These are phyloP conservation scores for Tylopilus balloui DNA, from an alignment of 768 basidiomycete genomes.

Conservation along the genomic window DNA sequence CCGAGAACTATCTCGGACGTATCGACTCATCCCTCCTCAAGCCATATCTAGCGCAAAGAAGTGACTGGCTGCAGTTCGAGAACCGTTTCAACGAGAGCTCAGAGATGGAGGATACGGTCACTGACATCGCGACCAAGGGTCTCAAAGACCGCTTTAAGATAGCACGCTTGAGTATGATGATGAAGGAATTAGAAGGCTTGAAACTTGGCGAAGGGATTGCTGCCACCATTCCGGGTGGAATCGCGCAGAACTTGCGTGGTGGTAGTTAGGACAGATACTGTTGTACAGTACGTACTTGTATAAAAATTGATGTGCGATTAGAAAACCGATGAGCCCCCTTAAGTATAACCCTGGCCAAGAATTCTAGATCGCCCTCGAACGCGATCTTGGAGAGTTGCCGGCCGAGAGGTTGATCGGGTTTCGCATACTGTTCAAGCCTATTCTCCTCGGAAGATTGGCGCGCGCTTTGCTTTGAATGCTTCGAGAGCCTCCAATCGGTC, in stretches of 20 bases:
- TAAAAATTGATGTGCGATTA: not conserved
- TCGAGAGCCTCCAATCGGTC: constrained; percentile 81
- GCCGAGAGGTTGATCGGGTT: not conserved
- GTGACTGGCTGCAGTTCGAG: constrained; percentile 87
- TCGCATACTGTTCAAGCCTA: constrained; percentile 28
- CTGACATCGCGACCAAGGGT: constrained; percentile 38
- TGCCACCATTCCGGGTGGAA: constrained; percentile 55
- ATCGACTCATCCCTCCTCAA: constrained; percentile 84
- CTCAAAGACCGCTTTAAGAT: constrained; percentile 59
- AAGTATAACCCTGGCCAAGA: not conserved
- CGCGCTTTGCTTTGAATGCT: constrained; percentile 83
- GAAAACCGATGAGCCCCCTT: not conserved
- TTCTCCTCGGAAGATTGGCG: constrained; percentile 77
- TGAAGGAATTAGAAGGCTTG: constrained; percentile 79
- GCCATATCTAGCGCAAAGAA: constrained; percentile 86
- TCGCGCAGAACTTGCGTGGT: constrained; percentile 53
- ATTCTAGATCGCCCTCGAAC: too few relatives aligned
- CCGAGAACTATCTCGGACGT: constrained; percentile 87
- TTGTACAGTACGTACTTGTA: not conserved
- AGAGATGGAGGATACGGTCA: constrained; percentile 40
- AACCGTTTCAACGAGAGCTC: constrained; percentile 68
- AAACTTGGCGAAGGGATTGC: constrained; percentile 54
- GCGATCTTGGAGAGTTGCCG: not conserved
- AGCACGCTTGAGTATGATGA: constrained; percentile 74
- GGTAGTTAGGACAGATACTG: constrained; percentile 39